Evolutionary conservation across 2,329 filamentous ascomycete genomes (phyloP).

Genomic region (Fusarium fujikuroi): DNA sequence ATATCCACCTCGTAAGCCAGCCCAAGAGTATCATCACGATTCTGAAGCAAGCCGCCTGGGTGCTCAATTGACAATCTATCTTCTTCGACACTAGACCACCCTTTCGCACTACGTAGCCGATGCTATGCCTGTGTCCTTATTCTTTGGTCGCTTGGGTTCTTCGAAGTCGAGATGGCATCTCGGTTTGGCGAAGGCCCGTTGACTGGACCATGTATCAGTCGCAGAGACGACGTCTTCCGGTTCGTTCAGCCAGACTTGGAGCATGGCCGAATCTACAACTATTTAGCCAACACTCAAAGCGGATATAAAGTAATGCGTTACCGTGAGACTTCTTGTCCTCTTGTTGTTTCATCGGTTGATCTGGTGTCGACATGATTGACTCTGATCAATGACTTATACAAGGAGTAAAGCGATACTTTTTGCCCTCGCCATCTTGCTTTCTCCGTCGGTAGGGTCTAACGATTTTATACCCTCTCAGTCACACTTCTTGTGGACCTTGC

Average conservation of each 20-base stretch:
- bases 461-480: neutral
- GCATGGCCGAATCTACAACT: neutral
- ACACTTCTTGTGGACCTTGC: accelerated
- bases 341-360: neutral
- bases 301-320: too few relatives aligned
- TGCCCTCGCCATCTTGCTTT: neutral
- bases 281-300: too few relatives aligned
- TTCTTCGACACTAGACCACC: too few relatives aligned
- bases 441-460: accelerated
- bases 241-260: conserved; percentile 1
- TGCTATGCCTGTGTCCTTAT: too few relatives aligned
- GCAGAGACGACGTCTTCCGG: neutral
- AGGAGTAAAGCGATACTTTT: accelerated
- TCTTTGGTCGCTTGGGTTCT: too few relatives aligned
- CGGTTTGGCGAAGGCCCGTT: neutral
- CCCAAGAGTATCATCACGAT: accelerated
- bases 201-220: neutral
- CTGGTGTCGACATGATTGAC: neutral
- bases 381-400: neutral
- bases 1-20: too few relatives aligned
- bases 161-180: neutral
- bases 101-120: too few relatives aligned
- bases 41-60: accelerated
- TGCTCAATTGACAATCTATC: too few relatives aligned
- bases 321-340: too few relatives aligned